Evolutionary conservation across 352 stramenopile species (phyloP).

Genomic region (Saprolegnia parasitica): DNA sequence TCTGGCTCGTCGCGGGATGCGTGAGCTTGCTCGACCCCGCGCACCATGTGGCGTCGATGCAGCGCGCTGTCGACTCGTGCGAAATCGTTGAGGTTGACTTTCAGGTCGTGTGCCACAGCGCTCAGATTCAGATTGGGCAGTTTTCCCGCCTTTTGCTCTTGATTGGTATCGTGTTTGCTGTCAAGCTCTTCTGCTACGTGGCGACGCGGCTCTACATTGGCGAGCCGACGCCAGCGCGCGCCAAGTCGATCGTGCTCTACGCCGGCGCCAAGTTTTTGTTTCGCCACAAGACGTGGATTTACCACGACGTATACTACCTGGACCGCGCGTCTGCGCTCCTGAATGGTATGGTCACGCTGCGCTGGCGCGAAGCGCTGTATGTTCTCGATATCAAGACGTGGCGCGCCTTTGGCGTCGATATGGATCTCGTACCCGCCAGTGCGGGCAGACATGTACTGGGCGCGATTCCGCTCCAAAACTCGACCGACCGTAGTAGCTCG

Average conservation of each 20-base stretch:
- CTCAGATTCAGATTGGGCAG: constrained; percentile 5
- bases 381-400: constrained; percentile 20
- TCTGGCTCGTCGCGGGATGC: not conserved
- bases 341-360: constrained; percentile 2
- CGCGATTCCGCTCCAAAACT: too few species aligned
- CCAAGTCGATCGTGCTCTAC: not conserved
- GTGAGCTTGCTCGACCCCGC: not conserved
- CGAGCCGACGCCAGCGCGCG: too few species aligned
- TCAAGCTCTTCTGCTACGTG: constrained; percentile 4
- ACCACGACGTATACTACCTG: constrained; percentile 1
- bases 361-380: not conserved
- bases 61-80: constrained; percentile 8
- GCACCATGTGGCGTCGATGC: not conserved
- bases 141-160: not conserved
- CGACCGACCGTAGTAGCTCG: too few species aligned
- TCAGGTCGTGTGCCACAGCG: constrained; percentile 13
- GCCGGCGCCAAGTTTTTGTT: constrained; percentile 23
- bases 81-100: constrained; percentile 12
- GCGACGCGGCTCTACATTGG: not conserved
- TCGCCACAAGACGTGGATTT: not conserved
- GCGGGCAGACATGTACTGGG: too few species aligned
- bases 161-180: constrained; percentile 7
- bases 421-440: too few species aligned
- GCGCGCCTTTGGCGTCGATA: not conserved
- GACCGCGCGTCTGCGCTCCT: not conserved